phyloP scores from a whole-genome alignment of 2,329 filamentous ascomycete species.

The Arthrocladium fulminans region DNA sequence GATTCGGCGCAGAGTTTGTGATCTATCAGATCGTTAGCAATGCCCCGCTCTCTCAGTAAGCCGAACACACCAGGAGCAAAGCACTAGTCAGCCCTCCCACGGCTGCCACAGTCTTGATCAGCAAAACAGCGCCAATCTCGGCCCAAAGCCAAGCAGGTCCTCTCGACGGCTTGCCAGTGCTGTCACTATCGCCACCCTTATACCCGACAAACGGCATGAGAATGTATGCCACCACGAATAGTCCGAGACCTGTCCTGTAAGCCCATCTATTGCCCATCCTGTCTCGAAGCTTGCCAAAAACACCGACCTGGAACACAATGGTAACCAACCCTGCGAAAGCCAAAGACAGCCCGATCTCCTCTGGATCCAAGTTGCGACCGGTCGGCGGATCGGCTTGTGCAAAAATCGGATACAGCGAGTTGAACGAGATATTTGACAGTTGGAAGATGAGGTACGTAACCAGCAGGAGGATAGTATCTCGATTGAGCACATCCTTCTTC shows the following conservation, averaged over 20 bases:
- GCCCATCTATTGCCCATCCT: slow-evolving; percentile 76
- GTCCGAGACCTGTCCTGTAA: slow-evolving; percentile 68
- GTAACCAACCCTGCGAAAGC: slow-evolving; percentile 77
- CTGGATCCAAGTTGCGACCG: slow-evolving; percentile 65
- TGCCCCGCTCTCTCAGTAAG: not conserved
- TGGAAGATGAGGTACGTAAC: slow-evolving; percentile 88
- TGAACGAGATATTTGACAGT: slow-evolving; percentile 88
- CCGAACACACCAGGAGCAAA: slow-evolving; percentile 62
- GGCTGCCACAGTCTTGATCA: slow-evolving; percentile 82
- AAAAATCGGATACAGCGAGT: slow-evolving; percentile 91
- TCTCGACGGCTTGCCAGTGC: slow-evolving; percentile 38
- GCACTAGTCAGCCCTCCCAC: slow-evolving; percentile 87
- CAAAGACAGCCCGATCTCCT: slow-evolving; percentile 75
- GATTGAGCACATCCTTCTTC: slow-evolving; percentile 58
- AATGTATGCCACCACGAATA: slow-evolving; percentile 72
- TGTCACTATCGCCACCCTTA: slow-evolving; percentile 46
- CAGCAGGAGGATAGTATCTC: slow-evolving; percentile 73
- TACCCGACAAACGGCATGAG: slow-evolving; percentile 88
- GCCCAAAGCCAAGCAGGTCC: slow-evolving; percentile 65
- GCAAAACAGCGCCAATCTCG: slow-evolving; percentile 69
- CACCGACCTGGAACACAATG: slow-evolving; percentile 78
- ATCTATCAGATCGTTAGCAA: slow-evolving; percentile 48
- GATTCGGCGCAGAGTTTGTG: slow-evolving; percentile 82
- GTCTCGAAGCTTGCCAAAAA: slow-evolving; percentile 71
- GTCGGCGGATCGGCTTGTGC: slow-evolving; percentile 65